Evolutionary conservation across 257 asterid genomes (phyloP).

Genomic region (Rehmannia glutinosa): DNA sequence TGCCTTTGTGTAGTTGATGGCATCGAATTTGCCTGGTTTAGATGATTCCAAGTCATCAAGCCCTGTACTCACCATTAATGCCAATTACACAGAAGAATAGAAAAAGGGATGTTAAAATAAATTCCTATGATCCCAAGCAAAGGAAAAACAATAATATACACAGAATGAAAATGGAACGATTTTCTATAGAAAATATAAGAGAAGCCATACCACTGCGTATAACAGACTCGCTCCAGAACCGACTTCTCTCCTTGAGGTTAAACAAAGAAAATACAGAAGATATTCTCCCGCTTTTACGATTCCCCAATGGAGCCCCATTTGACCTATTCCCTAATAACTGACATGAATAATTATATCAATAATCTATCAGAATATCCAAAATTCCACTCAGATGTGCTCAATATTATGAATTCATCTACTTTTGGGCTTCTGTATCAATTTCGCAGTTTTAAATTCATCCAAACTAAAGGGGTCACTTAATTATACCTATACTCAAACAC

Average conservation of each 20-base stretch:
- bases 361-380: constrained; percentile 4
- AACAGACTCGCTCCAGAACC: constrained; percentile 94
- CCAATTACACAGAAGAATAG: neutral
- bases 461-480: neutral
- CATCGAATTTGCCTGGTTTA: constrained; percentile 47
- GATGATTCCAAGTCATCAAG: constrained; percentile 78
- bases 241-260: constrained; percentile 90
- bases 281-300: constrained; percentile 52
- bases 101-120: neutral
- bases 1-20: constrained; percentile 93
- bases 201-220: constrained; percentile 59
- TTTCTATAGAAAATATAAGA: neutral
- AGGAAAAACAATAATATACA: neutral
- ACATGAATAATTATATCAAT: constrained; percentile 9
- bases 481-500: neutral
- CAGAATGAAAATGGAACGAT: neutral
- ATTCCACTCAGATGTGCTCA: constrained; percentile 1
- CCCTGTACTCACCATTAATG: constrained; percentile 37
- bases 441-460: neutral
- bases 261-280: constrained; percentile 80
- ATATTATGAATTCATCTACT: neutral
- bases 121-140: constrained; percentile 6
- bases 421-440: neutral
- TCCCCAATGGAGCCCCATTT: constrained; percentile 54
- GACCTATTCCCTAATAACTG: constrained; percentile 59